Evolutionary conservation across 108 stramenopile genomes (phyloP), one percentile per base, ranked within the genome.

Genomic region (Asterionellopsis glacialis): DNA sequence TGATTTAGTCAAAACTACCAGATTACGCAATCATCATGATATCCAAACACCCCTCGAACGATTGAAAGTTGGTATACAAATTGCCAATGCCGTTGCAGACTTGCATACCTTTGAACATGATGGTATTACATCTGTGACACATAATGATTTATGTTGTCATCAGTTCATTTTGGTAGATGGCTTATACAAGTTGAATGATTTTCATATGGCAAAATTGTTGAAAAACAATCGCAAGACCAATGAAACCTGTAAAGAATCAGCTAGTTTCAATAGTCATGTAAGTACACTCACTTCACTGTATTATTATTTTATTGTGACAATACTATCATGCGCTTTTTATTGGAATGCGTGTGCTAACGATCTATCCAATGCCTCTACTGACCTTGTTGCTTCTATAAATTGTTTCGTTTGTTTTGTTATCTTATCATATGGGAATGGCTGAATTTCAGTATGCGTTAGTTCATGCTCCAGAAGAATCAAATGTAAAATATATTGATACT

Each of bases 101-200:
- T 18, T 62, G 61, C 61, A 62, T 13, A n/a, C 45, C n/a, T 23
- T 44, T n/a, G 58, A 59, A n/a, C 4, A 62, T 52, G 25, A 13
- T 13, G 27, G 50, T 21, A 6, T 50, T 19, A 6, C 61, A 12
- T n/a, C 61, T 10, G 16, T 62, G 15, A 43, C 45, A 15, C 61
- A 62, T 51, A 51, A 33, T 14, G 61, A 62, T 39, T 16, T 62
- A 6, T 62, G 61, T 52, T 62, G 61, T 23, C 61, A 62, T 39
- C 61, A 62, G 14, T 62, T 62, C 12, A 2, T 62, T n/a, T 39
- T 49, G 19, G 3, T 62, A 2, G 61, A 62, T 51, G 61, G 61
- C 2, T 3, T 62, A 15, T 62, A 52, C 61, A 62, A 51, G 13
- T 23, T 62, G 9, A 51, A 51, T 13, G 61, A 62, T 13, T 62